Evolutionary conservation across 768 basidiomycete species (phyloP), one percentile per base, ranked within the genome.

Genomic region (Hygrocybe punicea): DNA sequence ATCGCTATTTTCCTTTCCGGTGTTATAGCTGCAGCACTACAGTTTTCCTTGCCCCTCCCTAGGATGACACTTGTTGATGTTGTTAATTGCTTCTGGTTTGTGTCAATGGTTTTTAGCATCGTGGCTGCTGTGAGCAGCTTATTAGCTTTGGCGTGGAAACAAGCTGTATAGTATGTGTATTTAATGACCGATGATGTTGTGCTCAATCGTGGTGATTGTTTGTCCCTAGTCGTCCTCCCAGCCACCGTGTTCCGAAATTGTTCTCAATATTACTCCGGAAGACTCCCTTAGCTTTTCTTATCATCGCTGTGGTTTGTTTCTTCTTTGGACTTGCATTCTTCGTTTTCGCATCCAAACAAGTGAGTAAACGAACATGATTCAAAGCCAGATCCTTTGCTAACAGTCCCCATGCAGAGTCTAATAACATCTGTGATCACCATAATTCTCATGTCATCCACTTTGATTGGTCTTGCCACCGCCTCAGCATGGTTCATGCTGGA

Each of bases 251-350:
- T 42, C 87, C 87, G 1, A 88, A 87, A 87, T 89, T 87, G 86
- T 86, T 89, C 44, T 71, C 88, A 55, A 91, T 91, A 62, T 92
- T 88, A 89, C 91, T 91, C 73, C 91, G 91, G 67, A 78, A 89
- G 35, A 89, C 88, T 5, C 89, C 89, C 13, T 77, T 92, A 34
- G 86, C 91, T 59, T 90, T 91, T 73, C 81, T 91, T 46, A 89
- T 91, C 58, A 78, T 91, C 68, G 89, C 90, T 53, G 89, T 91
- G 45, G 87, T 87, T 39, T 87, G 86, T 70, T 92, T 92, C 71
- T 91, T 87, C 1, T 78, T 87, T 40, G 89, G 89, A 13, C 77
- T 91, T 16, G 84, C 86, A 63, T 81, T 86, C 44, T 91, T 91
- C 65, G 79, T 87, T 13, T 91, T 90, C 65, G 83, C 89, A 2